Evolutionary conservation across 1,139 yeast genomes (phyloP).

Genomic region (Kodamaea derodonti): DNA sequence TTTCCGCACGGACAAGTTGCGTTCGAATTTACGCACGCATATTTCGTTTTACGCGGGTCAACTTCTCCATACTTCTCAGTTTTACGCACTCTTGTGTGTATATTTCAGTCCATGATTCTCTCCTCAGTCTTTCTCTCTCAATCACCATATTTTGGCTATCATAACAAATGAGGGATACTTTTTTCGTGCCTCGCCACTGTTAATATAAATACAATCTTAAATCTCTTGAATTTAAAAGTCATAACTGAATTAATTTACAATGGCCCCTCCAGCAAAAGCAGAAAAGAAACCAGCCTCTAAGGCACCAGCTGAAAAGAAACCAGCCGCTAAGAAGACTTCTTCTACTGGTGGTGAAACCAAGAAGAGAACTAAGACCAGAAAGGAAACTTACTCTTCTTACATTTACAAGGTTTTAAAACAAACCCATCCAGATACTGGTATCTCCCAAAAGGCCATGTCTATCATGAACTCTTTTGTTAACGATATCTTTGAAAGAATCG

Average conservation of each 20-base stretch:
- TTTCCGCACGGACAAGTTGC: neutral
- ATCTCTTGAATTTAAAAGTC: slow-evolving; percentile 26
- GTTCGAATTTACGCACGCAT: neutral
- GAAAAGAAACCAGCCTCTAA: slow-evolving; percentile 99
- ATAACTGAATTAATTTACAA: slow-evolving; percentile 26
- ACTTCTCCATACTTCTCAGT: neutral
- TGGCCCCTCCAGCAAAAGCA: slow-evolving; percentile 84
- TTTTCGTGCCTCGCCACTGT: slow-evolving; percentile 2
- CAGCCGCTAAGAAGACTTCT: slow-evolving; percentile 90
- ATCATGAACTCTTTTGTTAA: slow-evolving; percentile 98
- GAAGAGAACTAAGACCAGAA: slow-evolving; percentile 96
- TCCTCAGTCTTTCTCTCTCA: neutral
- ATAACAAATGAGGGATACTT: neutral
- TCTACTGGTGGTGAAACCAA: slow-evolving; percentile 63
- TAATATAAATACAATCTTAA: slow-evolving; percentile 55
- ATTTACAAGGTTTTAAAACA: slow-evolving; percentile 98
- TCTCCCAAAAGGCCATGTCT: slow-evolving; percentile 98
- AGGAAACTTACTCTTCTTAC: slow-evolving; percentile 98
- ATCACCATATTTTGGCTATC: neutral
- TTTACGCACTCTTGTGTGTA: neutral
- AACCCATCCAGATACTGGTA: slow-evolving; percentile 99
- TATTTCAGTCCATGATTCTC: neutral
- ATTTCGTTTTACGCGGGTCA: neutral
- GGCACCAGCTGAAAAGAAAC: too few relatives aligned
- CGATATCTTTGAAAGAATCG: slow-evolving; percentile 93